Base-by-base conservation (phyloP, 2,329 filamentous ascomycete species). In the Chalara sp. region DNA sequence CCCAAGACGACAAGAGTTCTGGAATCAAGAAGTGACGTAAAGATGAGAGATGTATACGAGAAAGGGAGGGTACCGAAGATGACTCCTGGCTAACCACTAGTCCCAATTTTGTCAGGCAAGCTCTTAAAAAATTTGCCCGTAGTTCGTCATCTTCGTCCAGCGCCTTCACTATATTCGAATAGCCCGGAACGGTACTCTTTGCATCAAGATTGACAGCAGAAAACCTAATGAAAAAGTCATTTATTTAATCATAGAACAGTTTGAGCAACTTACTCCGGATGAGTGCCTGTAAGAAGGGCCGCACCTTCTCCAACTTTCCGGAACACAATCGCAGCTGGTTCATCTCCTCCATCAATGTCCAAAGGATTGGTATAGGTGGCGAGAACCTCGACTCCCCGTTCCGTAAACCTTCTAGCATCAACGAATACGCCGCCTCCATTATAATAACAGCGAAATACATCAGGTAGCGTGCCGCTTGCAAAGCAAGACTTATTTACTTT, bases 371-470 rank as follows among this genome's bases (percentile, higher is more conserved):
- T 76, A 65, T 93, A 99, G 52, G 77, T 86, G 1, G 92, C 93
- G 29, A 99, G 72, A 6, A 96, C 77, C 67, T 96, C 82, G 0
- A 96, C 81, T 1, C 85, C 86, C 56, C 76, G 71, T 32, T 78
- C 76, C 50, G 74, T 71, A 50, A 81, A 74, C 43, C 76, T 79
- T 3, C 77, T 75, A 1, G 87, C 85, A 68, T 93, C 85, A 1
- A 96, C 88, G 70, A 97, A 99, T 1, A 95, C 83, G 4, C 93
- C 91, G 1, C 93, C 93, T 1, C 93, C 93, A 60, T 99, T 99
- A 67, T 92, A 96, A 65, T 99, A 99, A 11, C 82, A 84, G 48
- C 76, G 74, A 53, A 95, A 88, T 1, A 74, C 72, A 1, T 81
- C 76, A 0, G 84, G 79, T 1, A 86, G 65, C 4, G 71, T 69